Conservation (phyloP, 352 stramenopile species). For the Phytopythium kandeliae region DNA sequence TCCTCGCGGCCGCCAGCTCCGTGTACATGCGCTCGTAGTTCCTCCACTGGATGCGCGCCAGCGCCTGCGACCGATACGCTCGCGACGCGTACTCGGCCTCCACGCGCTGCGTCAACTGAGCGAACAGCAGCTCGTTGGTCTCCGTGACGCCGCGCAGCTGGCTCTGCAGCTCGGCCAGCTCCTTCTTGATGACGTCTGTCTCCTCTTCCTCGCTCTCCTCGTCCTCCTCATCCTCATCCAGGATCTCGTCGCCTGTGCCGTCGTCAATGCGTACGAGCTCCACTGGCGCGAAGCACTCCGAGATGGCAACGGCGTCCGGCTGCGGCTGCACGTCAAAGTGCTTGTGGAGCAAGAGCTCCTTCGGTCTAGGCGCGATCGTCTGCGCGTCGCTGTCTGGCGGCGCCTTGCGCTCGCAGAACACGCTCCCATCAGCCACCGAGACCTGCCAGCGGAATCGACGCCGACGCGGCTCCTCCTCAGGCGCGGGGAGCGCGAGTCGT, state of each 20-base stretch:
- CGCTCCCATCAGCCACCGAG: constrained; percentile 29
- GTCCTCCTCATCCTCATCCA: constrained; percentile 26
- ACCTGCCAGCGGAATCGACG: constrained; percentile 38
- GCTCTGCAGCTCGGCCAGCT: constrained; percentile 37
- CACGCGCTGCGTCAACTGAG: constrained; percentile 24
- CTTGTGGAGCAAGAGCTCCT: constrained; percentile 46
- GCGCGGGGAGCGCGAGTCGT: constrained; percentile 14
- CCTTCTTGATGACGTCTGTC: constrained; percentile 37
- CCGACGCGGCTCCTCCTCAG: constrained; percentile 8
- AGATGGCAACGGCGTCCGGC: constrained; percentile 26
- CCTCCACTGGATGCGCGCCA: constrained; percentile 43
- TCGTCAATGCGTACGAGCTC: constrained; percentile 34
- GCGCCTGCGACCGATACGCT: constrained; percentile 31
- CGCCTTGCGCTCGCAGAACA: constrained; percentile 28
- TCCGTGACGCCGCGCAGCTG: constrained; percentile 40
- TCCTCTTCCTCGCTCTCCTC: constrained; percentile 43
- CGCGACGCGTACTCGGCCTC: constrained; percentile 44
- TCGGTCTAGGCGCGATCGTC: constrained; percentile 4
- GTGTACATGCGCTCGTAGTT: constrained; percentile 75
- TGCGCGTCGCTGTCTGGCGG: not conserved
- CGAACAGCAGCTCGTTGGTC: constrained; percentile 35
- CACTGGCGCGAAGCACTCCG: constrained; percentile 26
- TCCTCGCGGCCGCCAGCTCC: constrained; percentile 31
- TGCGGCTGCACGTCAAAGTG: constrained; percentile 49
- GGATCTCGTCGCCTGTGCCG: constrained; percentile 24